Percentiles rank a stretch among this genome's conserved stretches.
These are phyloP conservation scores for Neurospora tetrasperma DNA, from an alignment of 495 filamentous ascomycete species.

Conservation along the genomic window DNA sequence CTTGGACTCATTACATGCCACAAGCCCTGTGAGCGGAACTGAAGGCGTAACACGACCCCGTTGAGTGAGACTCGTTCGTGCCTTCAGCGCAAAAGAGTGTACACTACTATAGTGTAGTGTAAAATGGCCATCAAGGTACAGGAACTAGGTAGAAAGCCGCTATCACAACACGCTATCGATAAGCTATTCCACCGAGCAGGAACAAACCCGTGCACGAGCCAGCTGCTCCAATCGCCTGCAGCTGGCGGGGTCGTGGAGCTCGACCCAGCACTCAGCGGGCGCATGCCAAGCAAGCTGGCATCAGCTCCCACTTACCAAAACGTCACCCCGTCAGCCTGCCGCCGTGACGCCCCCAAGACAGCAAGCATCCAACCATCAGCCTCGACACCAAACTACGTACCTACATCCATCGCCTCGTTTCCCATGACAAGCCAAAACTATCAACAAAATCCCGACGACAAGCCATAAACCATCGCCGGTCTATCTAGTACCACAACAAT, in stretches of 20 bases:
- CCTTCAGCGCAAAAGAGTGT: not conserved
- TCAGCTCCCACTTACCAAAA: constrained; percentile 2
- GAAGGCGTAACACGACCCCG: not conserved
- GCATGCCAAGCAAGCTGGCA: not conserved
- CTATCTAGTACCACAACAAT: not conserved
- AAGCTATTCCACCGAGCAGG: not conserved
- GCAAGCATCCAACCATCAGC: constrained; percentile 2
- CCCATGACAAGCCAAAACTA: not conserved
- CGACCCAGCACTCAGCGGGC: not conserved
- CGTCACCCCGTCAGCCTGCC: constrained; percentile 11
- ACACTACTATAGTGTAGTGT: too few relatives aligned
- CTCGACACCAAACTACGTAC: not conserved
- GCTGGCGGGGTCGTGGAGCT: not conserved
- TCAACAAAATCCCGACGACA: not conserved
- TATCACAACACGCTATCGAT: not conserved
- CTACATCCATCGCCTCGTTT: not conserved
- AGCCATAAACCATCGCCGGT: not conserved
- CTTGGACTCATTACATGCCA: not conserved
- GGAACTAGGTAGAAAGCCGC: not conserved
- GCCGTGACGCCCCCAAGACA: not conserved
- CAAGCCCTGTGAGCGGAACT: not conserved
- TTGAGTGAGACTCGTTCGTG: not conserved
- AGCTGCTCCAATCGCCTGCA: not conserved
- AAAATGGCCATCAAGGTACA: not conserved
- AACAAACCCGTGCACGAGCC: not conserved